Conservation (phyloP, 2,329 filamentous ascomycete species). For the Sporothrix variecibatus region DNA sequence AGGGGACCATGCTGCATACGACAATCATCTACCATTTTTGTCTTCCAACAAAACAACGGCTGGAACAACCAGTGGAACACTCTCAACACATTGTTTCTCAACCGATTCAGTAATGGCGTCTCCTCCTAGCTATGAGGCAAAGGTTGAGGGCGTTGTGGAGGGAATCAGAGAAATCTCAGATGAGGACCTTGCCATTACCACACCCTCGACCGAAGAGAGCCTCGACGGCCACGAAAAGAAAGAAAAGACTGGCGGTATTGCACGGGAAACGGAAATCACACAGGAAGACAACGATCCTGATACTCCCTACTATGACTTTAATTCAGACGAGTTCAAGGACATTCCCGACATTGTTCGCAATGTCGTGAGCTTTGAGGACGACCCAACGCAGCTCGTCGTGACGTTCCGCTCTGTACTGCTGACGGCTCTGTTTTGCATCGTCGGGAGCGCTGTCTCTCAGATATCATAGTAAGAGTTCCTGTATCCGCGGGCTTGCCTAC, state of each 20-base stretch:
- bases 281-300: background rate
- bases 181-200: background rate
- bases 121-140: background rate
- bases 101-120: background rate
- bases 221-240: background rate
- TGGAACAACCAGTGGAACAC: too few species aligned
- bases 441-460: constrained; percentile 31
- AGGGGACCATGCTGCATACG: too few species aligned
- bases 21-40: too few species aligned
- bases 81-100: background rate
- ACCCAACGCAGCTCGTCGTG: constrained; percentile 27
- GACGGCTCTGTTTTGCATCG: constrained; percentile 28
- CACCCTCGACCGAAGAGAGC: background rate
- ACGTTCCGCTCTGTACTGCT: constrained; percentile 32
- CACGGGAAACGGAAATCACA: background rate
- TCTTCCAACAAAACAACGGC: too few species aligned
- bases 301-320: constrained; percentile 1
- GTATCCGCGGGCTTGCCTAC: too few species aligned
- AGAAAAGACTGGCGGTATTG: background rate
- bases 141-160: background rate
- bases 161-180: background rate
- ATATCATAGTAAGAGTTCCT: constrained; percentile 21
- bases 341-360: constrained; percentile 32
- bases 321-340: constrained; percentile 19
- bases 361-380: constrained; percentile 33